These are phyloP conservation scores for Fusarium sublunatum DNA, from an alignment of 2,329 filamentous ascomycete species.

Conservation along the genomic window DNA sequence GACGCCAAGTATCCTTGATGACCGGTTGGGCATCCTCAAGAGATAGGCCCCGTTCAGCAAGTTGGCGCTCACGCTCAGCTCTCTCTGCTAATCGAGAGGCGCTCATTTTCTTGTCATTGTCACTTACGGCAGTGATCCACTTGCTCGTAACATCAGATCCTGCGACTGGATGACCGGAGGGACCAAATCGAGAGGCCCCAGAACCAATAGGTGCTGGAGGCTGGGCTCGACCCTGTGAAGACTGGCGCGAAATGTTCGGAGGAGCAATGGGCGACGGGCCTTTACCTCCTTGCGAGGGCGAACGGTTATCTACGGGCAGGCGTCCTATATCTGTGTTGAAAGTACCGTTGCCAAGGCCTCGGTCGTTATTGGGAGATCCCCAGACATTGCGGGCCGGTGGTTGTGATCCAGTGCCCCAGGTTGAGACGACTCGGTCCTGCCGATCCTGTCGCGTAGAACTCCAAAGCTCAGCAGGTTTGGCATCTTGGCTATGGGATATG, in stretches of 20 bases:
- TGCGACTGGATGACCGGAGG: conserved; percentile 46
- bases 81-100: conserved; percentile 54
- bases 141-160: conserved; percentile 53
- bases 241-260: conserved; percentile 45
- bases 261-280: conserved; percentile 61
- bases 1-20: conserved; percentile 67
- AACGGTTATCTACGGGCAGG: conserved; percentile 52
- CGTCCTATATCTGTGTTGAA: conserved; percentile 73
- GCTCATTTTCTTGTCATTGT: conserved; percentile 59
- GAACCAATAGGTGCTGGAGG: conserved; percentile 50
- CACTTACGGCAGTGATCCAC: conserved; percentile 58
- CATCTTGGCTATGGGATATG: conserved; percentile 50
- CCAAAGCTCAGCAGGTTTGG: conserved; percentile 53
- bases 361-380: conserved; percentile 78
- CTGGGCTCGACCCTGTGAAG: conserved; percentile 46
- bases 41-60: conserved; percentile 58
- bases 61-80: conserved; percentile 57
- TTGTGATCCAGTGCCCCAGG: conserved; percentile 62
- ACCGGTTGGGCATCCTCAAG: conserved; percentile 59
- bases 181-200: conserved; percentile 46
- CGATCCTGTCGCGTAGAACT: conserved; percentile 51
- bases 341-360: conserved; percentile 80
- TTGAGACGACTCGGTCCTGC: conserved; percentile 59
- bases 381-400: conserved; percentile 72
- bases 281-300: conserved; percentile 49